These are phyloP conservation scores for Cenococcum geophilum DNA, from an alignment of 495 filamentous ascomycete genomes.

Conservation along the genomic window DNA sequence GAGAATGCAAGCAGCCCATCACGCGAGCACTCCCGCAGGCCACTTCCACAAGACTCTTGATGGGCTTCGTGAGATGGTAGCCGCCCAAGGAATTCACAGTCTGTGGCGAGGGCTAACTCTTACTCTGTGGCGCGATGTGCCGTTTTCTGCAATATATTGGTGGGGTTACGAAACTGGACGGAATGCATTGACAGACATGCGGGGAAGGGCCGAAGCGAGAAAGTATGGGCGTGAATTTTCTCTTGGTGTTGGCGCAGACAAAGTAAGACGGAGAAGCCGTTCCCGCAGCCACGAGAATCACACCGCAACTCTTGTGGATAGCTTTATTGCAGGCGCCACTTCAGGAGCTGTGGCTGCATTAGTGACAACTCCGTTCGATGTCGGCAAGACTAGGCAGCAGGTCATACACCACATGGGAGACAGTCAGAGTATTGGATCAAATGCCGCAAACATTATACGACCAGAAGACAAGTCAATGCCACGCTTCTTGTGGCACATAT, in stretches of 20 bases:
- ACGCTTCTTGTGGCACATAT: constrained; percentile 80
- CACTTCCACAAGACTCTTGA: constrained; percentile 68
- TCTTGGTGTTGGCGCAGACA: constrained; percentile 18
- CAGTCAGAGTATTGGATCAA: constrained; percentile 27
- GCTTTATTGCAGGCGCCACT: constrained; percentile 75
- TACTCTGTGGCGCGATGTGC: constrained; percentile 94
- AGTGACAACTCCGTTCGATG: constrained; percentile 94
- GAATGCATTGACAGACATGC: constrained; percentile 55
- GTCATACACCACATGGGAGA: constrained; percentile 58
- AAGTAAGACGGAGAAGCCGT: constrained; percentile 39
- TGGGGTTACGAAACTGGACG: constrained; percentile 88
- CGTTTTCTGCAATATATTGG: constrained; percentile 97
- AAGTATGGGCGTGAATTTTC: constrained; percentile 25
- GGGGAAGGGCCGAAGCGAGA: constrained; percentile 41
- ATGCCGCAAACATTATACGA: constrained; percentile 37
- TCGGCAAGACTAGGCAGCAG: constrained; percentile 92
- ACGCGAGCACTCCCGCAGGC: constrained; percentile 47
- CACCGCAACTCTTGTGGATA: constrained; percentile 70
- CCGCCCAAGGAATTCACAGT: constrained; percentile 63
- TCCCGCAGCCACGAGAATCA: constrained; percentile 53
- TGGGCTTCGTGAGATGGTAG: constrained; percentile 73
- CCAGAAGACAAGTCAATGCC: constrained; percentile 72
- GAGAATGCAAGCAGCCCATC: constrained; percentile 72
- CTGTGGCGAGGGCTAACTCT: constrained; percentile 91
- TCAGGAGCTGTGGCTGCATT: constrained; percentile 81